Conservation (phyloP, 192 early-diverging fungal genomes). For the Entophlyctis luteolus region DNA sequence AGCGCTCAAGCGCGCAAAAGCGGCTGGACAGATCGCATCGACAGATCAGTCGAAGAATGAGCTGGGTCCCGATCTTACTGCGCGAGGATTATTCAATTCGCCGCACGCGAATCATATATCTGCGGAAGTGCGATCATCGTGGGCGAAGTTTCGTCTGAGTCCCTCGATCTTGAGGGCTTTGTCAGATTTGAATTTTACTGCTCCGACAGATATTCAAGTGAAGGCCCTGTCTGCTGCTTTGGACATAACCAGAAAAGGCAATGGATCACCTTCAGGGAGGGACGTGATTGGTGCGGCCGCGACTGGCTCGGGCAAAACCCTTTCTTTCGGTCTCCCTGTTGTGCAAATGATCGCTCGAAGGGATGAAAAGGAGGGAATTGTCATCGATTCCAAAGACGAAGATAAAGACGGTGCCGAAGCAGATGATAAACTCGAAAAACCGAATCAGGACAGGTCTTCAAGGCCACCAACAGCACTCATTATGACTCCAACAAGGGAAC, state of each 20-base stretch:
- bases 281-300: conserved; percentile 90
- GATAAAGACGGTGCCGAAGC: conserved; percentile 30
- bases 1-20: background rate
- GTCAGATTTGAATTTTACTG: conserved; percentile 63
- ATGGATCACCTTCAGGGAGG: conserved; percentile 36
- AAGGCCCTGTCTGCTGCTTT: conserved; percentile 68
- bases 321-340: conserved; percentile 94
- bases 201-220: conserved; percentile 86
- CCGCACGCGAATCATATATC: background rate
- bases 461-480: conserved; percentile 62
- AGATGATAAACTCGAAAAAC: conserved; percentile 25
- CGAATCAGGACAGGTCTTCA: background rate
- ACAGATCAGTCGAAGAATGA: background rate
- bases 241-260: conserved; percentile 31
- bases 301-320: conserved; percentile 71
- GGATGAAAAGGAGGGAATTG: conserved; percentile 12
- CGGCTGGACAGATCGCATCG: conserved; percentile 1
- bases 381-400: conserved; percentile 14
- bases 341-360: conserved; percentile 55
- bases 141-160: conserved; percentile 62
- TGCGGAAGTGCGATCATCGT: conserved; percentile 48
- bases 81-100: background rate
- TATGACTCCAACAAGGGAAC: conserved; percentile 88
- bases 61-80: background rate
- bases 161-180: conserved; percentile 62